These are phyloP conservation scores for Cladophialophora yegresii DNA, from an alignment of 2,329 filamentous ascomycete genomes.

Conservation along the genomic window DNA sequence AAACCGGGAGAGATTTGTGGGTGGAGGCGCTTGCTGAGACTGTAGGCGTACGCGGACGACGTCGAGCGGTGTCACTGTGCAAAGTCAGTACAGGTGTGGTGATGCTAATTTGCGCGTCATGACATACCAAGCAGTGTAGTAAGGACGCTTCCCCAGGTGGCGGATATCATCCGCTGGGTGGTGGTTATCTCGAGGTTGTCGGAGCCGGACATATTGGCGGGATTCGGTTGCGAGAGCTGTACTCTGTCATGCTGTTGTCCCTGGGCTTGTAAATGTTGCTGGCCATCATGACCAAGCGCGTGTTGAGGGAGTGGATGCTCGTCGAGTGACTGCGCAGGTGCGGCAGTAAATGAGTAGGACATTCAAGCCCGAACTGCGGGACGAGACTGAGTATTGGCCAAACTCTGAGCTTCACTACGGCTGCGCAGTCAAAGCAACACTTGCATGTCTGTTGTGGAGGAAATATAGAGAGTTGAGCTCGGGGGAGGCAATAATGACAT, in stretches of 20 bases:
- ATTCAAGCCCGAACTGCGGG: conserved; percentile 26
- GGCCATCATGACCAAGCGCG: conserved; percentile 29
- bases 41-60: conserved; percentile 94
- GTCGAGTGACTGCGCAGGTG: conserved; percentile 30
- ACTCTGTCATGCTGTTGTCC: conserved; percentile 38
- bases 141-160: conserved; percentile 83
- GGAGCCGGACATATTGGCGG: conserved; percentile 29
- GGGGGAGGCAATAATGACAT: conserved; percentile 29
- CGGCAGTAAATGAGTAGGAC: conserved; percentile 32
- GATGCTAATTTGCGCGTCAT: conserved; percentile 3
- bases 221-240: conserved; percentile 30
- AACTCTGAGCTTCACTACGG: not conserved
- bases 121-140: conserved; percentile 81
- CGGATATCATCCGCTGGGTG: conserved; percentile 90
- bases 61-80: conserved; percentile 84
- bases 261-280: conserved; percentile 10
- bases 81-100: conserved; percentile 27
- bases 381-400: not conserved
- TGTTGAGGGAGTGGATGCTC: conserved; percentile 24
- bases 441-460: not conserved
- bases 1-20: conserved; percentile 58
- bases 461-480: conserved; percentile 4
- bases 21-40: conserved; percentile 65
- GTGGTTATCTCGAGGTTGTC: conserved; percentile 65
- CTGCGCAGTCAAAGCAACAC: not conserved